phyloP scores from a whole-genome alignment of 495 filamentous ascomycete species.

The Penicillium mononematosum region DNA sequence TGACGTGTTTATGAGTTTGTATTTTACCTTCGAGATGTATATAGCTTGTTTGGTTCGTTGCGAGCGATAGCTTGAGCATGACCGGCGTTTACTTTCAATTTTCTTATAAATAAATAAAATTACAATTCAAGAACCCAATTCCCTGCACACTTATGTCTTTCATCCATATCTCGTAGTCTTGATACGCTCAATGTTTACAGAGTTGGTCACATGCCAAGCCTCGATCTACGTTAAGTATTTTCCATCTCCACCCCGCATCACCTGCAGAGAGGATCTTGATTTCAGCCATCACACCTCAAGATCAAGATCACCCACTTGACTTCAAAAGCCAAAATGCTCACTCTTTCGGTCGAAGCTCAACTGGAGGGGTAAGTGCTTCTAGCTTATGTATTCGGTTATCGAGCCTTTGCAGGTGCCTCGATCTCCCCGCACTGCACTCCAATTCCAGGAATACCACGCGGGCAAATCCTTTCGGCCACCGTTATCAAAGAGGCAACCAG shows the following conservation, averaged over 20 bases:
- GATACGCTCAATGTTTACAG: neutral
- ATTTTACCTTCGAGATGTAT: constrained; percentile 20
- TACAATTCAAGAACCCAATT: neutral
- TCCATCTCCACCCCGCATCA: constrained; percentile 33
- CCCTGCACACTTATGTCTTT: neutral
- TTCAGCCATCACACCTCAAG: constrained; percentile 6
- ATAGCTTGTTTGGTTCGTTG: constrained; percentile 25
- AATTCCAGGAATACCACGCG: neutral
- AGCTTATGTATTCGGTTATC: neutral
- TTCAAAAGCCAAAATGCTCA: constrained; percentile 59
- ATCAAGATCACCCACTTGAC: constrained; percentile 2
- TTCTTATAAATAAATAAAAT: constrained; percentile 14
- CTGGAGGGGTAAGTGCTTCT: constrained; percentile 60
- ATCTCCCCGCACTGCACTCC: constrained; percentile 6
- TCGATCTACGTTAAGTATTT: constrained; percentile 20
- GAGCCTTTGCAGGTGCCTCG: neutral
- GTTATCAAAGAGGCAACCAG: neutral
- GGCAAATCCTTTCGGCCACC: neutral
- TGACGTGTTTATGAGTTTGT: constrained; percentile 24
- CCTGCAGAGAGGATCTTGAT: constrained; percentile 12
- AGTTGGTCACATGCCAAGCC: constrained; percentile 30
- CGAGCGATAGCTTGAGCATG: constrained; percentile 33
- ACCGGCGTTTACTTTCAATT: constrained; percentile 34
- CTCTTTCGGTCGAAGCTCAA: constrained; percentile 75
- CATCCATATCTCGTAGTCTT: neutral